A percentile compares a stretch with the other conserved stretches of the same genome.
Conservation (phyloP, 2,329 filamentous ascomycete species). For the Aspergillus japonicus region DNA sequence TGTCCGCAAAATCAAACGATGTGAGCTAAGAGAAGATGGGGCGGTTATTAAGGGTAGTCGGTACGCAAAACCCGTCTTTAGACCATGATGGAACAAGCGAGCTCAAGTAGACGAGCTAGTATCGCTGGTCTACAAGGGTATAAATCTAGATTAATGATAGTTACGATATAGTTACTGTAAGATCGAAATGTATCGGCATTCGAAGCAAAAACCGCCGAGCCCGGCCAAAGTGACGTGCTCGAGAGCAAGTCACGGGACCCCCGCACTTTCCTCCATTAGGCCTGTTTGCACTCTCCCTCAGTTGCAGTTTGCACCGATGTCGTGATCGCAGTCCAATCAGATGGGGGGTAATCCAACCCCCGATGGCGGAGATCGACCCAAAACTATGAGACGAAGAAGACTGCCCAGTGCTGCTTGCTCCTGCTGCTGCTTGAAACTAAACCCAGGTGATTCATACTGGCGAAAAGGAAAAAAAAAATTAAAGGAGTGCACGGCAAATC, state of each 20-base stretch:
- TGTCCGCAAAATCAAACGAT: not conserved
- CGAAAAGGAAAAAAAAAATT: slow-evolving; percentile 12
- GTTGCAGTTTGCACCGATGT: slow-evolving; percentile 42
- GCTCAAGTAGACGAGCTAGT: no score
- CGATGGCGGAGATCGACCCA: slow-evolving; percentile 35
- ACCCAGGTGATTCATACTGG: not conserved
- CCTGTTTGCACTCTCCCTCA: slow-evolving; percentile 29
- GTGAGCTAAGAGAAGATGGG: not conserved
- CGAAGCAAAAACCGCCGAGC: slow-evolving; percentile 25
- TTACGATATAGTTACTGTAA: not conserved
- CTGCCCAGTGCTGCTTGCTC: slow-evolving; percentile 9
- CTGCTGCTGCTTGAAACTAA: not conserved
- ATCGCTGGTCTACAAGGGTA: no score
- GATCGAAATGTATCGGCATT: not conserved
- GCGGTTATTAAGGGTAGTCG: no score
- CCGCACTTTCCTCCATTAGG: slow-evolving; percentile 27
- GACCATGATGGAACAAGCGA: no score
- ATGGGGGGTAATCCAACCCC: slow-evolving; percentile 34
- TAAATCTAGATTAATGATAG: no score
- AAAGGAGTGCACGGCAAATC: slow-evolving; percentile 1
- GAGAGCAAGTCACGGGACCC: slow-evolving; percentile 28
- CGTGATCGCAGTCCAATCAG: slow-evolving; percentile 46
- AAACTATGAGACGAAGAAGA: slow-evolving; percentile 18
- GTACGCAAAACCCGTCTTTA: no score
- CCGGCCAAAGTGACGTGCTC: slow-evolving; percentile 30